phyloP scores from a whole-genome alignment of 257 asterid genomes.

The Misopates orontium region DNA sequence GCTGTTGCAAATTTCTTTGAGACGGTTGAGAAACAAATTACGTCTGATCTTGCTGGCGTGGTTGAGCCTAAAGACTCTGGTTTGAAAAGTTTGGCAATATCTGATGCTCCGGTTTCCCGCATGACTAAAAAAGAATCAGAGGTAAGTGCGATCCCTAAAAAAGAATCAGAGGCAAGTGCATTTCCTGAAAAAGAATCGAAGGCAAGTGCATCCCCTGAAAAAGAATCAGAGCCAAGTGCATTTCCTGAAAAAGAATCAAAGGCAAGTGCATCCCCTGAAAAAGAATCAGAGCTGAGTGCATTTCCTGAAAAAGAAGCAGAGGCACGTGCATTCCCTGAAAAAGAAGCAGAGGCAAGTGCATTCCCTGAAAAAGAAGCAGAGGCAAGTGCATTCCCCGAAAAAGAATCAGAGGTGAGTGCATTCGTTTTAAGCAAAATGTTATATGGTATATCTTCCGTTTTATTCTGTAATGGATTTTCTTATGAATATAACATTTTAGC shows the following conservation, averaged over 20 bases:
- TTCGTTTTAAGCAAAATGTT: neutral
- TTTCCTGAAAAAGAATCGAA: too few relatives aligned
- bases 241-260: conserved; percentile 35
- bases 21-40: conserved; percentile 39
- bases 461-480: neutral
- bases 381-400: conserved; percentile 44
- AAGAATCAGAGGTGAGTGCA: conserved; percentile 42
- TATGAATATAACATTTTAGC: neutral
- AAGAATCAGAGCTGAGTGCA: conserved; percentile 41
- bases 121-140: conserved; percentile 38
- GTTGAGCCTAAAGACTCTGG: conserved; percentile 43
- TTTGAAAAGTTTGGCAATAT: conserved; percentile 35
- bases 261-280: conserved; percentile 44
- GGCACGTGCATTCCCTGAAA: too few relatives aligned
- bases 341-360: neutral
- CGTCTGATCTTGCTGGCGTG: conserved; percentile 33
- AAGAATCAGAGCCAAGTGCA: too few relatives aligned
- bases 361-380: conserved; percentile 35
- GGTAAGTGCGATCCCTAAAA: conserved; percentile 29
- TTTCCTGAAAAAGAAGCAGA: neutral
- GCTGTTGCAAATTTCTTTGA: conserved; percentile 34
- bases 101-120: conserved; percentile 42
- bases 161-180: too few relatives aligned
- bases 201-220: too few relatives aligned
- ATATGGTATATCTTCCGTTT: neutral